Percentiles rank a stretch among this genome's conserved stretches.
phyloP scores from a whole-genome alignment of 164 flowering plant species.

The Litsea cubeba region DNA sequence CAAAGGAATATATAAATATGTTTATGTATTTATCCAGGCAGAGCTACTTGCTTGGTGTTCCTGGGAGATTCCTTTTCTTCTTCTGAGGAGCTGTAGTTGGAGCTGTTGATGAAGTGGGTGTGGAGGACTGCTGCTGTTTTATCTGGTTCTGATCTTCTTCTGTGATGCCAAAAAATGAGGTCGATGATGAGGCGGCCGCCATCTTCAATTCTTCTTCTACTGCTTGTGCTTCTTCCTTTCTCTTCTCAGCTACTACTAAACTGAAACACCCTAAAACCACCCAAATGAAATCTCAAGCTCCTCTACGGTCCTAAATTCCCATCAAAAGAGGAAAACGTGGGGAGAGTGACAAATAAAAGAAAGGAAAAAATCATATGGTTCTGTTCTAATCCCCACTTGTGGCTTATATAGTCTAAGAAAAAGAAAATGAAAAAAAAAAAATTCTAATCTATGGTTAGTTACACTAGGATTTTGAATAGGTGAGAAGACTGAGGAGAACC shows the following conservation, averaged over 20 bases:
- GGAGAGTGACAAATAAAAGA: not conserved
- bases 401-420: slow-evolving; percentile 3
- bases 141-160: slow-evolving; percentile 48
- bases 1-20: not conserved
- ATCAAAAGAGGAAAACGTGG: not conserved
- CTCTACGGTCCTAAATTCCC: not conserved
- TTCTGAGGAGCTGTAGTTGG: slow-evolving; percentile 37
- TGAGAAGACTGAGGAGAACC: slow-evolving; percentile 17
- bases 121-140: slow-evolving; percentile 23
- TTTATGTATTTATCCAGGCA: slow-evolving; percentile 3
- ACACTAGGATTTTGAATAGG: slow-evolving; percentile 14
- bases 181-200: slow-evolving; percentile 43
- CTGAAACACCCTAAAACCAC: slow-evolving; percentile 10
- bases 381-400: slow-evolving; percentile 9
- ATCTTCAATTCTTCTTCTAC: slow-evolving; percentile 16
- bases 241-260: slow-evolving; percentile 13
- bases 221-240: not conserved
- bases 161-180: slow-evolving; percentile 36
- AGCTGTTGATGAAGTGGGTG: slow-evolving; percentile 39
- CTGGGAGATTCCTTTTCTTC: slow-evolving; percentile 75
- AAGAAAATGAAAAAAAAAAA: slow-evolving; percentile 5
- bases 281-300: slow-evolving; percentile 20
- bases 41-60: slow-evolving; percentile 75
- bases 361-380: not conserved
- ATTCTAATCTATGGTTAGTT: slow-evolving; percentile 23